These are phyloP conservation scores for Trichoderma brevicompactum DNA, from an alignment of 2,329 filamentous ascomycete species.

Conservation along the genomic window DNA sequence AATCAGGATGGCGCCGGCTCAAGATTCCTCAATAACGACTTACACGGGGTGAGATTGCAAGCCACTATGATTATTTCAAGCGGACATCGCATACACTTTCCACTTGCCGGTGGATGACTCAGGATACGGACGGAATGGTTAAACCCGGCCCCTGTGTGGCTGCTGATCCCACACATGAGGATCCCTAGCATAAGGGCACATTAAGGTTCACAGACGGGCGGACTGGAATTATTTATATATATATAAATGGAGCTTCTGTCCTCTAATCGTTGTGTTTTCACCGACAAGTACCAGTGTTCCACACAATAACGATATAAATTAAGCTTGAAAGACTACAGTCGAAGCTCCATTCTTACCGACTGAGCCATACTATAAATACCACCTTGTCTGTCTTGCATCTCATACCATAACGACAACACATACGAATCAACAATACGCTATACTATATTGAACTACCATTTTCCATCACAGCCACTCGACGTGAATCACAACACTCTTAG, in stretches of 20 bases:
- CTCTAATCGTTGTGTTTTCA: not conserved
- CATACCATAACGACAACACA: not conserved
- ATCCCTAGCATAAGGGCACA: not conserved
- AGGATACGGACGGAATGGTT: not conserved
- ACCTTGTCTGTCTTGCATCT: not conserved
- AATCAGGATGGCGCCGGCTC: not conserved
- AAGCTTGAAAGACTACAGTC: not conserved
- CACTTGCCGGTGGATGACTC: constrained; percentile 4
- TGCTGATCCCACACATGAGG: not conserved
- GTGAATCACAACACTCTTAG: not conserved
- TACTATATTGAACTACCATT: no score
- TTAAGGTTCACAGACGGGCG: not conserved
- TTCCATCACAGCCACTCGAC: not conserved
- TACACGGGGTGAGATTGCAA: not conserved
- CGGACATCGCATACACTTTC: not conserved
- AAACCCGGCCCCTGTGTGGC: not conserved
- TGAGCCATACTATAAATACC: not conserved
- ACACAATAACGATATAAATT: not conserved
- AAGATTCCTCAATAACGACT: constrained; percentile 5
- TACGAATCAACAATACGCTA: no score
- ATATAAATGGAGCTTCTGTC: not conserved
- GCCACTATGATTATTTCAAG: not conserved
- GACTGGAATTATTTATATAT: not conserved
- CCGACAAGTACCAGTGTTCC: not conserved
- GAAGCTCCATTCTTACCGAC: not conserved